Conservation (phyloP, 352 stramenopile genomes). For the Globisporangium lucens region DNA sequence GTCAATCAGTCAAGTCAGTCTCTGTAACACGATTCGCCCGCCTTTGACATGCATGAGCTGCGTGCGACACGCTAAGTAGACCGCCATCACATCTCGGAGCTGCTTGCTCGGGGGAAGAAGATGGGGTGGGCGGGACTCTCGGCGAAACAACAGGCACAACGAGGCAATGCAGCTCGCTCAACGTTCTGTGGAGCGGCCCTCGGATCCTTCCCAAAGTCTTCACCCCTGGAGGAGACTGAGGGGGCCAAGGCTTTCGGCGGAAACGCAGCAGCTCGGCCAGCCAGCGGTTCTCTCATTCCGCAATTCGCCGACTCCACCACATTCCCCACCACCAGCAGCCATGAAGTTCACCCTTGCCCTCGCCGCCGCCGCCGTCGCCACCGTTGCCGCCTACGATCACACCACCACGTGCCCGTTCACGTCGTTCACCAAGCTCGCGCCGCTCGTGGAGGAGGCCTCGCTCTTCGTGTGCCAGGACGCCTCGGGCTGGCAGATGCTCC, state of each 20-base stretch:
- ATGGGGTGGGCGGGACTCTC: neutral
- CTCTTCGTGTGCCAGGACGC: neutral
- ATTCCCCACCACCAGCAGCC: neutral
- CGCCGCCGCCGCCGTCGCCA: slow-evolving; percentile 8
- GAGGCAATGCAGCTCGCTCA: neutral
- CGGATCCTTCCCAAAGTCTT: neutral
- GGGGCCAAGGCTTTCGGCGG: neutral
- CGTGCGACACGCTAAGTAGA: neutral
- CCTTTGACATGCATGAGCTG: slow-evolving; percentile 3
- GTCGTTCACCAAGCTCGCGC: slow-evolving; percentile 8
- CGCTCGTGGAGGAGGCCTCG: neutral
- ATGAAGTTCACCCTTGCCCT: slow-evolving; percentile 12
- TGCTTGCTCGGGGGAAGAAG: neutral
- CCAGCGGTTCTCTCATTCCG: slow-evolving; percentile 5
- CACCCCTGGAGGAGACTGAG: neutral
- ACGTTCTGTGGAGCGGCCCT: neutral
- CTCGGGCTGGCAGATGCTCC: neutral
- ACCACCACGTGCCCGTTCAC: slow-evolving; percentile 3
- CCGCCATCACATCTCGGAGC: neutral
- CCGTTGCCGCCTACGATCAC: slow-evolving; percentile 9
- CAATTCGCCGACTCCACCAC: slow-evolving; percentile 12
- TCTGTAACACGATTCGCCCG: neutral
- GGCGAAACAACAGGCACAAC: neutral
- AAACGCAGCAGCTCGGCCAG: neutral
- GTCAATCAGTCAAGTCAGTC: neutral